Base-by-base conservation (phyloP, 2,329 filamentous ascomycete genomes). In the Rutstroemia sp. region DNA sequence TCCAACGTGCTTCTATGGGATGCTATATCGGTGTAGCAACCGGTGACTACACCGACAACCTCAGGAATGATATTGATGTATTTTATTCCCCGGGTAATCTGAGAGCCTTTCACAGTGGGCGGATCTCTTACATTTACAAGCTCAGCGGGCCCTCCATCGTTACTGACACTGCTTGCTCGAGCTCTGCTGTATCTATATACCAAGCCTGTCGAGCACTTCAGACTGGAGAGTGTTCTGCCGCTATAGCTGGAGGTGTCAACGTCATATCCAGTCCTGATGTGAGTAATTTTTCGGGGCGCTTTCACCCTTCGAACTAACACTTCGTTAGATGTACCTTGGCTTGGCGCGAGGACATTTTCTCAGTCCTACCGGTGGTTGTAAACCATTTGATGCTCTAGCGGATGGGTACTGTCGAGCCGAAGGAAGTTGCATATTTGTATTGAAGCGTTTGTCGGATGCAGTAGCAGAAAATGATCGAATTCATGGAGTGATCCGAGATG, bases 331-430 rank as follows among this genome's bases (percentile, higher is more conserved):
- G 30, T 49, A 49, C 18, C 16, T 49, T 2, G 48, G 51, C 39
- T 45, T 58, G 38, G 54, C 54, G 18, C 42, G 38, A 4, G 46
- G 46, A 16, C 19, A 27, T 8, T 56, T 56, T 48, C 39, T 56
- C 16, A 56, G 54, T 27, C 54, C 54, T 12, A 42, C 54, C 2
- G 54, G 54, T 19, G 27, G 25, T 16, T 56, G 38, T 14, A 56
- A 80, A 55, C 70, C 72, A 0, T 78, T 70, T 18, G 74, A 77
- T 52, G 65, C 65, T 66, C 71, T 61, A 63, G 79, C 74, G 0
- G 77, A 81, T 61, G 80, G 80, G 0, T 83, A 82, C 54, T 80
- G 77, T 58, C 74, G 80, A 1, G 77, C 69, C 0, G 79, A 82
- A 18, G 78, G 73, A 4, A 70, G 75, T 3, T 79, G 70, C 0